Percentiles rank a stretch among this genome's conserved stretches.
These are phyloP conservation scores for Phascolomyces articulosus DNA, from an alignment of 371 early-diverging fungal genomes.

Conservation along the genomic window DNA sequence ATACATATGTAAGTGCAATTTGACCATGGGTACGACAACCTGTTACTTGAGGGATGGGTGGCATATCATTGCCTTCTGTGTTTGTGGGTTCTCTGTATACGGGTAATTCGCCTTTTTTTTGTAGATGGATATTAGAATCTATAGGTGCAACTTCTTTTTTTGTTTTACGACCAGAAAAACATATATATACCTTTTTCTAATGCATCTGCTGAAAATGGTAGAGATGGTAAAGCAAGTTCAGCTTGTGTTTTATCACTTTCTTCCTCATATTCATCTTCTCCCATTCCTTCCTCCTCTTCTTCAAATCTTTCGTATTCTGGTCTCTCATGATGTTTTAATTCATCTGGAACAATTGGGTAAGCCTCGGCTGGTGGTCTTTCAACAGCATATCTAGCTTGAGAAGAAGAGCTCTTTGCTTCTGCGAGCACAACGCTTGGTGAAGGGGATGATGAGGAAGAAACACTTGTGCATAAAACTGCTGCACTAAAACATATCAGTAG, in stretches of 20 bases:
- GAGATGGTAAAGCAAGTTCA: background rate
- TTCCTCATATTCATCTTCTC: background rate
- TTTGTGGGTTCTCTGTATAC: background rate
- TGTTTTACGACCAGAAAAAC: too few species aligned
- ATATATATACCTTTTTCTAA: background rate
- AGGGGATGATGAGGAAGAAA: background rate
- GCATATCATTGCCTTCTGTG: slow-evolving; percentile 1
- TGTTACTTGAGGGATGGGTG: slow-evolving; percentile 25
- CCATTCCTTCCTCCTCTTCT: background rate
- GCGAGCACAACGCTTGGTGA: background rate
- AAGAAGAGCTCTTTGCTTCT: too few species aligned
- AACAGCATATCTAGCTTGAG: too few species aligned
- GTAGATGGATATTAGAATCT: too few species aligned
- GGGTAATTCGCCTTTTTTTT: background rate
- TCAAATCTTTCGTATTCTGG: background rate
- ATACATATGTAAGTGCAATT: slow-evolving; percentile 54
- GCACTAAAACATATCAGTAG: background rate
- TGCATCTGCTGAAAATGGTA: background rate
- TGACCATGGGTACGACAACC: slow-evolving; percentile 56
- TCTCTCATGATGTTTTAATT: too few species aligned
- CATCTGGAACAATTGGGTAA: too few species aligned
- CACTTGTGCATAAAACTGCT: background rate
- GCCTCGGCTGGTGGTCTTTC: too few species aligned
- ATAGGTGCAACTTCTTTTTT: background rate
- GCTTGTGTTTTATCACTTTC: background rate